Conservation (phyloP, 2,329 filamentous ascomycete species). For the Colletotrichum endophyticum region DNA sequence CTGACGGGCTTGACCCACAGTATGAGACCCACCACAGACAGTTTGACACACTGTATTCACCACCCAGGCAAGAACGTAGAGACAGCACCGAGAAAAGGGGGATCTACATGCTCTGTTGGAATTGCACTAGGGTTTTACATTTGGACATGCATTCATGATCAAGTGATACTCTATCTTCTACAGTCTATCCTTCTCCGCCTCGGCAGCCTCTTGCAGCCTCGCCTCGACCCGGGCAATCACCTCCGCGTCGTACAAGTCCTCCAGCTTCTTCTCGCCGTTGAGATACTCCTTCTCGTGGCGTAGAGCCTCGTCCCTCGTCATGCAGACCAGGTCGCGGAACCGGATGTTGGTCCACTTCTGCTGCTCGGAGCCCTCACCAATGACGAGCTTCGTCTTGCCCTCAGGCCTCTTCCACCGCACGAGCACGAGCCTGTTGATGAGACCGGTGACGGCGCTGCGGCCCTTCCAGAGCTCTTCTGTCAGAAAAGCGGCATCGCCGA, state of each 20-base stretch:
- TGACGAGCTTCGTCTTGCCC: constrained; percentile 58
- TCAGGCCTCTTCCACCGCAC: constrained; percentile 77
- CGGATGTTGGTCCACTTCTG: constrained; percentile 78
- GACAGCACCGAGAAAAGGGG: neutral
- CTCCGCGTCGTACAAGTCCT: constrained; percentile 75
- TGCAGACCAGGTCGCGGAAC: constrained; percentile 78
- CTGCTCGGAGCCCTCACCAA: constrained; percentile 70
- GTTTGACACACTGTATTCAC: neutral
- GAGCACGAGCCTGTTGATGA: constrained; percentile 80
- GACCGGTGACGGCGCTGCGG: constrained; percentile 80
- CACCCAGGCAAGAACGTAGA: neutral
- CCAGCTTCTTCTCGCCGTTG: constrained; percentile 67
- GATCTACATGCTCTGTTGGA: neutral
- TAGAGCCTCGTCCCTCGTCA: constrained; percentile 90
- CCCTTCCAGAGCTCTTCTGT: constrained; percentile 89
- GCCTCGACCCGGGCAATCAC: constrained; percentile 71
- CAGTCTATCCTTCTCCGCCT: constrained; percentile 58
- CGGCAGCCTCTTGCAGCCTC: constrained; percentile 70
- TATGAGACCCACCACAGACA: accelerated
- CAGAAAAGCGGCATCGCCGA: constrained; percentile 84
- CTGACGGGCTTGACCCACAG: neutral
- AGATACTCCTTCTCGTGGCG: constrained; percentile 83
- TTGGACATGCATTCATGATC: neutral
- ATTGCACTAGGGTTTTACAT: neutral
- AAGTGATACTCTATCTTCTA: neutral